Conservation (phyloP, 139 green algal species). For the Gonium pectorale region DNA sequence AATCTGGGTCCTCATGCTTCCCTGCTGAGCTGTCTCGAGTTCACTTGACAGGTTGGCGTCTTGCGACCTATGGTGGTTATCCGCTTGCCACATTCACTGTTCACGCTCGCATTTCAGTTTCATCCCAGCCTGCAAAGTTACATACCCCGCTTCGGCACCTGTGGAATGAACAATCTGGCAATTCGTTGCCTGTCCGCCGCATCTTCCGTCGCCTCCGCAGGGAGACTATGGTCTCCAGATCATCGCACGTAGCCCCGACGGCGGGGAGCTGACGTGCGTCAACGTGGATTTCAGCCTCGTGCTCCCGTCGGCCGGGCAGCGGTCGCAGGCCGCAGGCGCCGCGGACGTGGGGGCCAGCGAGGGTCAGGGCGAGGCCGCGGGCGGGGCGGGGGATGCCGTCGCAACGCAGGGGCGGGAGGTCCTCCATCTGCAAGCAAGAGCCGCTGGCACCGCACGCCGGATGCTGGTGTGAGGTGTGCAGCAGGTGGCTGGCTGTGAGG, state of each 20-base stretch:
- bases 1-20: background rate
- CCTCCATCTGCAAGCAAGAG: too few species aligned
- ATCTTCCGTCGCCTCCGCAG: conserved; percentile 25
- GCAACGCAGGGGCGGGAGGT: too few species aligned
- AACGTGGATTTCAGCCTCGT: conserved; percentile 65
- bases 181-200: background rate
- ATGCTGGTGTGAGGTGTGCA: too few species aligned
- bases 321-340: too few species aligned
- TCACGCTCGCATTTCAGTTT: background rate
- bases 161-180: too few species aligned
- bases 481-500: too few species aligned
- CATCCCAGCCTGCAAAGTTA: background rate
- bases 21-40: background rate
- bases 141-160: too few species aligned
- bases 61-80: background rate
- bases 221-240: conserved; percentile 64
- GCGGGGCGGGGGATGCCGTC: too few species aligned
- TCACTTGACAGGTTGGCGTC: background rate
- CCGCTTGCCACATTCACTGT: background rate
- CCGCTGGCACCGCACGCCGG: too few species aligned
- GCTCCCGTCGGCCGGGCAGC: conserved; percentile 29
- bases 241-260: conserved; percentile 26
- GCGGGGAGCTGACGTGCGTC: conserved; percentile 62
- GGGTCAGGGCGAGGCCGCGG: too few species aligned
- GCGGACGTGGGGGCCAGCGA: too few species aligned